Conservation (phyloP, 495 filamentous ascomycete species). For the Friedmanniomyces endolithicus region DNA sequence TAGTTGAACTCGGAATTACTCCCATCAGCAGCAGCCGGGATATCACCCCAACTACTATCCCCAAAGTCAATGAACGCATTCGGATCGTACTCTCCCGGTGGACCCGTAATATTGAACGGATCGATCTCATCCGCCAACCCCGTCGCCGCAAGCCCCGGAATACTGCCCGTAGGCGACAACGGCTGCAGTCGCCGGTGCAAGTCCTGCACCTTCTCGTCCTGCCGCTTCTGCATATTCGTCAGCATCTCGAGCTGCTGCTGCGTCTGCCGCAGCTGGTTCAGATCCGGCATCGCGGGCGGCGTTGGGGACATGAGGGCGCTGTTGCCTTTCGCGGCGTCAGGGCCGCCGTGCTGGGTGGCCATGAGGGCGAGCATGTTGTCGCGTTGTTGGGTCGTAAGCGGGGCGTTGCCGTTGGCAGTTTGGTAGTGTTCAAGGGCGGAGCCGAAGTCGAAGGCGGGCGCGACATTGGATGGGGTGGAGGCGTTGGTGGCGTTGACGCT, state of each 20-base stretch:
- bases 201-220: slow-evolving; percentile 57
- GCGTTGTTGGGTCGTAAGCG: slow-evolving; percentile 64
- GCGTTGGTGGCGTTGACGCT: slow-evolving; percentile 56
- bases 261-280: slow-evolving; percentile 38
- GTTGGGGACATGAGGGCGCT: slow-evolving; percentile 49
- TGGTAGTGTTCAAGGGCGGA: slow-evolving; percentile 61
- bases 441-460: slow-evolving; percentile 51
- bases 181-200: slow-evolving; percentile 60
- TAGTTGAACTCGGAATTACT: slow-evolving; percentile 10
- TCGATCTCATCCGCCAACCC: slow-evolving; percentile 27
- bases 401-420: slow-evolving; percentile 48
- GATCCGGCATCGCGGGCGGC: slow-evolving; percentile 47
- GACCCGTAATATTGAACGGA: slow-evolving; percentile 22
- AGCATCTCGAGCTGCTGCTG: slow-evolving; percentile 63
- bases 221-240: slow-evolving; percentile 58
- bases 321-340: slow-evolving; percentile 14
- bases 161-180: slow-evolving; percentile 63
- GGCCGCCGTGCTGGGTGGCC: slow-evolving; percentile 29
- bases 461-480: slow-evolving; percentile 28
- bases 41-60: slow-evolving; percentile 18
- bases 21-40: background rate
- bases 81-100: slow-evolving; percentile 28
- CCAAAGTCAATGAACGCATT: slow-evolving; percentile 26
- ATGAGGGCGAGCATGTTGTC: slow-evolving; percentile 75
- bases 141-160: slow-evolving; percentile 50